phyloP scores from a whole-genome alignment of 139 green algal species.

The Monoraphidium neglectum region DNA sequence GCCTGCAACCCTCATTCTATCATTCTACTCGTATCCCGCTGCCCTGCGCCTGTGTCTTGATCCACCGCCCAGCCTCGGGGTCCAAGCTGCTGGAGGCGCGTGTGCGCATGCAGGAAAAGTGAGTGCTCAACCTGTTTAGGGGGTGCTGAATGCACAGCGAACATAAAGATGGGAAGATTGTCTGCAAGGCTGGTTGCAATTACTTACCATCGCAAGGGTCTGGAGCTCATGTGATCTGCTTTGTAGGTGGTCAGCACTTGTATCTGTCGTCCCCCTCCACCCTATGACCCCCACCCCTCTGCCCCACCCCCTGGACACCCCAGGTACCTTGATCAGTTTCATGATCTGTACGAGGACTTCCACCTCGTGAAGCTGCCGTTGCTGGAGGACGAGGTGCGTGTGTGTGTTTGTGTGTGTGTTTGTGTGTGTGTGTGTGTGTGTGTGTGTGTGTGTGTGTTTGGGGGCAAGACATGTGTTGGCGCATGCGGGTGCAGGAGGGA shows the following conservation, averaged over 20 bases:
- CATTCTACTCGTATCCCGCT: no score
- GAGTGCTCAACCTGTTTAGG: constrained; percentile 82
- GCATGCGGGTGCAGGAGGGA: neutral
- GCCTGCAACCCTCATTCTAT: no score
- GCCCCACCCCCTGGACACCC: no score
- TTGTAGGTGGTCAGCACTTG: neutral
- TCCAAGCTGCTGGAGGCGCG: constrained; percentile 79
- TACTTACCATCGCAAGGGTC: neutral
- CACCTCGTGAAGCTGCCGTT: constrained; percentile 88
- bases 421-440: no score
- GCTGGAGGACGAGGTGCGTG: constrained; percentile 87
- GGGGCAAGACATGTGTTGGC: neutral
- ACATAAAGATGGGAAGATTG: no score
- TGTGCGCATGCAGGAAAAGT: constrained; percentile 94
- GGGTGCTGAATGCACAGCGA: neutral
- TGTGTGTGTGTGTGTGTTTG: no score
- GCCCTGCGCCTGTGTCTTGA: no score
- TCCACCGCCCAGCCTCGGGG: constrained; percentile 28
- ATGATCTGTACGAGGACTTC: constrained; percentile 97
- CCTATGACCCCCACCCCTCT: constrained; percentile 82
- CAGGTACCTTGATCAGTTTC: constrained; percentile 87
- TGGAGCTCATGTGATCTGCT: neutral
- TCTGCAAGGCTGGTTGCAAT: no score
- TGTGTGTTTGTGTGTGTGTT: neutral
- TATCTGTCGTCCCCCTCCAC: constrained; percentile 63